Conservation (phyloP, 768 basidiomycete species). For the Flagelloscypha sp. region DNA sequence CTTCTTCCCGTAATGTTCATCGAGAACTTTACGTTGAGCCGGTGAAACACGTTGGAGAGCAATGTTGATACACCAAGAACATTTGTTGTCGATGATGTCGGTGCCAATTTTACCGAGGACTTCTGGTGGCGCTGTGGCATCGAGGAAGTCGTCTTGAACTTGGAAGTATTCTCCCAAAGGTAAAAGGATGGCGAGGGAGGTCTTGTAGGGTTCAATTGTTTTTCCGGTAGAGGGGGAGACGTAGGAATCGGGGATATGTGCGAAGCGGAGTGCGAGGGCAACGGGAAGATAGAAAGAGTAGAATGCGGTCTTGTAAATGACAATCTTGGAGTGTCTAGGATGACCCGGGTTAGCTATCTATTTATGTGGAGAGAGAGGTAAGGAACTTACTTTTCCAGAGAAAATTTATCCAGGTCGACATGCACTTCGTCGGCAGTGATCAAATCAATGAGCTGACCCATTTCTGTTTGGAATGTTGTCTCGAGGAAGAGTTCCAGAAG, state of each 20-base stretch:
- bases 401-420: slow-evolving; percentile 85
- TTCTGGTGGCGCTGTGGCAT: slow-evolving; percentile 85
- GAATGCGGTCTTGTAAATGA: slow-evolving; percentile 94
- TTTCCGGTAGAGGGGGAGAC: slow-evolving; percentile 26
- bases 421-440: slow-evolving; percentile 90
- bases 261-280: slow-evolving; percentile 84
- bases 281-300: slow-evolving; percentile 99
- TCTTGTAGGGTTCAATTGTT: slow-evolving; percentile 52
- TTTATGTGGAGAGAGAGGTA: not conserved
- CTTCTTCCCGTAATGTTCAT: slow-evolving; percentile 61
- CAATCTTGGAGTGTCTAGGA: slow-evolving; percentile 79
- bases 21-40: slow-evolving; percentile 51
- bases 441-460: slow-evolving; percentile 93
- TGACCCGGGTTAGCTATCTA: slow-evolving; percentile 1
- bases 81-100: slow-evolving; percentile 98
- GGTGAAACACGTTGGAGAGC: slow-evolving; percentile 56
- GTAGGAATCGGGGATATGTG: slow-evolving; percentile 49
- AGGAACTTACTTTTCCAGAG: slow-evolving; percentile 60
- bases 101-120: slow-evolving; percentile 95
- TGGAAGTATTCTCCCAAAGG: slow-evolving; percentile 98
- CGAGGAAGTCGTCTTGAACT: slow-evolving; percentile 95
- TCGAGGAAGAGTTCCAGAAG: slow-evolving; percentile 90
- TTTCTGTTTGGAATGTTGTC: slow-evolving; percentile 84
- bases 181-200: slow-evolving; percentile 74
- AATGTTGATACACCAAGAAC: slow-evolving; percentile 91